These are phyloP conservation scores for Achlya hypogyna DNA, from an alignment of 352 stramenopile genomes.

Conservation along the genomic window DNA sequence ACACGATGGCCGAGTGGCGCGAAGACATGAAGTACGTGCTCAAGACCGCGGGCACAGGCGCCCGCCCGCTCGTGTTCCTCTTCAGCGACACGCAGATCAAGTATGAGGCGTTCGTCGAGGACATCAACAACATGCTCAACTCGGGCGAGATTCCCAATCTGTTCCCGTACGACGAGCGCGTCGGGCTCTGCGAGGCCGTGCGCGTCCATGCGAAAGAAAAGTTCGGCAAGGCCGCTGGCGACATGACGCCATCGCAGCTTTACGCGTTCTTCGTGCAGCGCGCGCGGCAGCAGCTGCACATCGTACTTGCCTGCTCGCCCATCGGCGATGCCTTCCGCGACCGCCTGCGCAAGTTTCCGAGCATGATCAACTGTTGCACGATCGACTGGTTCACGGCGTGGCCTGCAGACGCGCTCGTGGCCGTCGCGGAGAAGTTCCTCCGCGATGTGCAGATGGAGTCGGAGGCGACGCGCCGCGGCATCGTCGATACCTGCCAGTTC, in stretches of 20 bases:
- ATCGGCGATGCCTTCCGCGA: slow-evolving; percentile 93
- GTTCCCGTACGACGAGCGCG: slow-evolving; percentile 88
- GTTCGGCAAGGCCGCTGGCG: slow-evolving; percentile 77
- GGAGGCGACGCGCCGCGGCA: slow-evolving; percentile 48
- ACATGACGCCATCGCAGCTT: slow-evolving; percentile 87
- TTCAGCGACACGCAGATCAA: slow-evolving; percentile 96
- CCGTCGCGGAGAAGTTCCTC: slow-evolving; percentile 90
- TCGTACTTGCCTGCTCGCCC: slow-evolving; percentile 90
- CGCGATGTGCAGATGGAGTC: slow-evolving; percentile 84
- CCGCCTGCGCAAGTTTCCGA: slow-evolving; percentile 90
- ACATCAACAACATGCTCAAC: slow-evolving; percentile 97
- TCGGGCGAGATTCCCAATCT: slow-evolving; percentile 92
- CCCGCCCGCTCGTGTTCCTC: slow-evolving; percentile 85
- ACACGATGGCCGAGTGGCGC: slow-evolving; percentile 89
- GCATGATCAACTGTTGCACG: slow-evolving; percentile 95
- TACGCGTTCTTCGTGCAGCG: slow-evolving; percentile 91
- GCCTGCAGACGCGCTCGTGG: slow-evolving; percentile 87
- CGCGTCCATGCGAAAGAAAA: slow-evolving; percentile 88
- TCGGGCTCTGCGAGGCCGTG: slow-evolving; percentile 85
- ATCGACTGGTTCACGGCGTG: slow-evolving; percentile 96
- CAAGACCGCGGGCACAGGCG: slow-evolving; percentile 78
- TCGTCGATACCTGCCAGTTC: slow-evolving; percentile 88
- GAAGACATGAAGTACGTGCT: slow-evolving; percentile 93
- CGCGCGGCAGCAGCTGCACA: slow-evolving; percentile 87
- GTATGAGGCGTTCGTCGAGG: slow-evolving; percentile 92